These are phyloP conservation scores for Centrapalus pauciflorus DNA, from an alignment of 129 eudicot genomes.

Conservation along the genomic window DNA sequence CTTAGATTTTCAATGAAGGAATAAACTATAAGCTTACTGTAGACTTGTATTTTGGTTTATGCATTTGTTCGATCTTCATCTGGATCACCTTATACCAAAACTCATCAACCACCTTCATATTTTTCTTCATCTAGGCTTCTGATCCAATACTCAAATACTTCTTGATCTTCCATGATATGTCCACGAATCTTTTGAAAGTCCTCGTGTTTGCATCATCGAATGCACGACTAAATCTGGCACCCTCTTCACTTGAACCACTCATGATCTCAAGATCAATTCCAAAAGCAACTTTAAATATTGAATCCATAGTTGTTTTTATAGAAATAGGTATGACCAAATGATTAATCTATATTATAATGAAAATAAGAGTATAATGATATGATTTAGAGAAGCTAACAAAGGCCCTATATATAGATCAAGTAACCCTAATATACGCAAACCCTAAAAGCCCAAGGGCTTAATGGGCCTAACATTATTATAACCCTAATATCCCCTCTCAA, in stretches of 20 bases:
- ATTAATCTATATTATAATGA: no score
- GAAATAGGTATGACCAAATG: no score
- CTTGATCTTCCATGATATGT: constrained; percentile 43
- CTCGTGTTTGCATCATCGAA: constrained; percentile 48
- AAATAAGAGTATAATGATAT: no score
- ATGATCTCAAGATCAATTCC: constrained; percentile 51
- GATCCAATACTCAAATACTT: constrained; percentile 37
- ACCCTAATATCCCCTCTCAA: no score
- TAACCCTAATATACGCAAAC: no score
- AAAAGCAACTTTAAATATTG: constrained; percentile 53
- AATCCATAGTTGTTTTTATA: constrained; percentile 47
- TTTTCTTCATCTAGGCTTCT: constrained; percentile 43
- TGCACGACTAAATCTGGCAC: constrained; percentile 37
- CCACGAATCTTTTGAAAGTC: constrained; percentile 35
- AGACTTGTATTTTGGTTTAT: no score
- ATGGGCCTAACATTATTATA: no score
- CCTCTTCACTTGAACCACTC: constrained; percentile 58
- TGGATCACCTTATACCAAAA: constrained; percentile 49
- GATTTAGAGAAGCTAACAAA: no score
- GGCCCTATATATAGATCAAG: no score
- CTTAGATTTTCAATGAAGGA: no score
- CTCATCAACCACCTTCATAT: constrained; percentile 31
- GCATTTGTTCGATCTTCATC: constrained; percentile 27
- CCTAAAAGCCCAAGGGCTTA: no score
- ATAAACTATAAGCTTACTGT: no score